Evolutionary conservation across 495 filamentous ascomycete species (phyloP).

Genomic region (Penicillium malachiteum): DNA sequence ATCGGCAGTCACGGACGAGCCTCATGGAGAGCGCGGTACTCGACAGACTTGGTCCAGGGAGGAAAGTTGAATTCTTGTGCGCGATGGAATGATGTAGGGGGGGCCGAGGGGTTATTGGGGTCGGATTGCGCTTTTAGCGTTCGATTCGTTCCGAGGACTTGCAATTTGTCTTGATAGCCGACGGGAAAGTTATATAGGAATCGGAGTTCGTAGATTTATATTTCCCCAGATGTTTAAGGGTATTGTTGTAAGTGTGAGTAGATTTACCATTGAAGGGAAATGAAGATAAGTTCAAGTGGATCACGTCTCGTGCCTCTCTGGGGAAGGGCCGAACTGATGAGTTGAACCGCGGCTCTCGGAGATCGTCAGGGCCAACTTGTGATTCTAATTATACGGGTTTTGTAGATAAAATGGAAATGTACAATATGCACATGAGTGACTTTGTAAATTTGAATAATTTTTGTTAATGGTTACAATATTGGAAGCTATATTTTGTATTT

Average conservation of each 20-base stretch:
- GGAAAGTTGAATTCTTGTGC: not conserved
- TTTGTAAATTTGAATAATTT: too few species aligned
- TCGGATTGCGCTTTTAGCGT: slow-evolving; percentile 39
- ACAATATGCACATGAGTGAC: not conserved
- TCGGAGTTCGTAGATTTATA: not conserved
- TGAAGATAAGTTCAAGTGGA: not conserved
- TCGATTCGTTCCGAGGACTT: slow-evolving; percentile 16
- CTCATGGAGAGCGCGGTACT: slow-evolving; percentile 23
- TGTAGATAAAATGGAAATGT: not conserved
- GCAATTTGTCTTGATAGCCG: slow-evolving; percentile 3
- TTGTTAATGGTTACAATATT: too few species aligned
- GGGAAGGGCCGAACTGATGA: slow-evolving; percentile 8
- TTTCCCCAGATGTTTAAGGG: not conserved
- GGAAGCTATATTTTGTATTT: not conserved
- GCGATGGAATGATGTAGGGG: slow-evolving; percentile 5
- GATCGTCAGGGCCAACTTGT: slow-evolving; percentile 30
- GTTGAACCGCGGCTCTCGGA: slow-evolving; percentile 43
- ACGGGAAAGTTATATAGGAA: slow-evolving; percentile 8
- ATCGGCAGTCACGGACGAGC: slow-evolving; percentile 23
- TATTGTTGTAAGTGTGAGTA: too few species aligned
- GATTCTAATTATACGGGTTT: slow-evolving; percentile 10
- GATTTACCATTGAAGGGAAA: not conserved
- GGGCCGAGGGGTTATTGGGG: not conserved
- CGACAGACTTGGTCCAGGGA: slow-evolving; percentile 1
- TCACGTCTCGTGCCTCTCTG: slow-evolving; percentile 13